phyloP scores from a whole-genome alignment of 768 basidiomycete genomes.

The Leccinum arenicola region DNA sequence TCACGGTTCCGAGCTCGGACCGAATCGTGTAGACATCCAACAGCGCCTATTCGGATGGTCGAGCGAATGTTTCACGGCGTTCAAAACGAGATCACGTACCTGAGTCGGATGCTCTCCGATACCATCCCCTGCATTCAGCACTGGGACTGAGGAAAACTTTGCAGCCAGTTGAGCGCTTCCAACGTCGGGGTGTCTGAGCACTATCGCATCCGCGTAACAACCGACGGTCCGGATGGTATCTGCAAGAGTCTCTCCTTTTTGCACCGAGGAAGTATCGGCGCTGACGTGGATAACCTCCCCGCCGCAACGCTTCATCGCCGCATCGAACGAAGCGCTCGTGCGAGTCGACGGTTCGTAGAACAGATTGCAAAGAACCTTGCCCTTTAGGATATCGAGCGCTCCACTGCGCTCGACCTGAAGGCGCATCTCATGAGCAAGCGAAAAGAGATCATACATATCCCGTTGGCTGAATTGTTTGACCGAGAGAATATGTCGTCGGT shows the following conservation, averaged over 20 bases:
- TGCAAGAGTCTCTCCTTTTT: constrained; percentile 89
- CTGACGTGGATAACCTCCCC: constrained; percentile 90
- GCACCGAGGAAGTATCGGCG: constrained; percentile 80
- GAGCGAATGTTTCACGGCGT: neutral
- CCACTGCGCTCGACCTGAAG: constrained; percentile 92
- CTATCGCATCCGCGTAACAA: constrained; percentile 94
- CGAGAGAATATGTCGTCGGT: constrained; percentile 88
- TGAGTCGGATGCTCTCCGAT: constrained; percentile 97
- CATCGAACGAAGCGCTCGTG: constrained; percentile 94
- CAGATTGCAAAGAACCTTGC: constrained; percentile 84
- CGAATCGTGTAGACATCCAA: constrained; percentile 93
- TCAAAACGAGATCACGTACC: constrained; percentile 40
- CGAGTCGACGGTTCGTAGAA: constrained; percentile 98
- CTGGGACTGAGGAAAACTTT: constrained; percentile 91
- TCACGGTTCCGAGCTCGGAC: constrained; percentile 96
- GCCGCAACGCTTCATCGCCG: constrained; percentile 98
- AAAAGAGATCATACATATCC: constrained; percentile 92
- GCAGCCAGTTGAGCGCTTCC: constrained; percentile 96
- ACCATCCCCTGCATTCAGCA: constrained; percentile 97
- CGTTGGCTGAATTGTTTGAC: constrained; percentile 91
- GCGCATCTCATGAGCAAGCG: constrained; percentile 94
- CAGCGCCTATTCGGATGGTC: constrained; percentile 51
- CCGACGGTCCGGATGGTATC: constrained; percentile 94
- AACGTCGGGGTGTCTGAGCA: constrained; percentile 90
- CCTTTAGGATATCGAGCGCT: constrained; percentile 82